Conservation (phyloP, 2,329 filamentous ascomycete species). For the Metarhizium guizhouense region DNA sequence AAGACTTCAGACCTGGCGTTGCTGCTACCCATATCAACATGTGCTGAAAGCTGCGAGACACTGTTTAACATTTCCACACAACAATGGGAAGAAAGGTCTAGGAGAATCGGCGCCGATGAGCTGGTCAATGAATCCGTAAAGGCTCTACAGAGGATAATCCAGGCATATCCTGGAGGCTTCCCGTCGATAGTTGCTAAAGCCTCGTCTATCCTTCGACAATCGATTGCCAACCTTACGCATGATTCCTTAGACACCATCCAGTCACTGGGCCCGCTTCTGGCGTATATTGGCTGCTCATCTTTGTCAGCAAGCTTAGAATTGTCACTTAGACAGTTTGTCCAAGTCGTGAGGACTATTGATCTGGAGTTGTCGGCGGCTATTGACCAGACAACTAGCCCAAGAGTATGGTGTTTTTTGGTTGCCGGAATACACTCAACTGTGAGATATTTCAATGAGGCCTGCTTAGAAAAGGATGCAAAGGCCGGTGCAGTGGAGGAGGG, state of each 20-base stretch:
- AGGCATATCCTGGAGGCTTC: constrained; percentile 27
- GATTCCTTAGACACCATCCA: constrained; percentile 21
- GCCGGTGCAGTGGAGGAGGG: constrained; percentile 10
- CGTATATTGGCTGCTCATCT: constrained; percentile 40
- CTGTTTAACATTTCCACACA: constrained; percentile 22
- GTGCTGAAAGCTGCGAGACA: constrained; percentile 28
- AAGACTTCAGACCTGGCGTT: constrained; percentile 10
- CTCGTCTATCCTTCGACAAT: constrained; percentile 16
- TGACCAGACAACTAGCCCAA: constrained; percentile 19
- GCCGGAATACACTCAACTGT: constrained; percentile 26
- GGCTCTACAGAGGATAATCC: constrained; percentile 30
- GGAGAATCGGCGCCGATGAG: constrained; percentile 20
- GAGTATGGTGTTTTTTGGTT: constrained; percentile 29
- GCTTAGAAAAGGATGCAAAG: constrained; percentile 13
- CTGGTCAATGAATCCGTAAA: constrained; percentile 32
- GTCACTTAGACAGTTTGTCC: constrained; percentile 31
- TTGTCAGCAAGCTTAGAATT: constrained; percentile 8
- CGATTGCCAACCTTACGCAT: constrained; percentile 11
- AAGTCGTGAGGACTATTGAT: constrained; percentile 26
- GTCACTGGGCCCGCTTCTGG: constrained; percentile 33
- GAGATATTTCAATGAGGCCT: constrained; percentile 33
- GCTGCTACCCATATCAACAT: constrained; percentile 25
- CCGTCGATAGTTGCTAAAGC: constrained; percentile 21
- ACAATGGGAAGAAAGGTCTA: constrained; percentile 12
- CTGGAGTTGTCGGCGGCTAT: constrained; percentile 27